These are phyloP conservation scores for Castanea sativa DNA, from an alignment of 306 rosid genomes.

Conservation along the genomic window DNA sequence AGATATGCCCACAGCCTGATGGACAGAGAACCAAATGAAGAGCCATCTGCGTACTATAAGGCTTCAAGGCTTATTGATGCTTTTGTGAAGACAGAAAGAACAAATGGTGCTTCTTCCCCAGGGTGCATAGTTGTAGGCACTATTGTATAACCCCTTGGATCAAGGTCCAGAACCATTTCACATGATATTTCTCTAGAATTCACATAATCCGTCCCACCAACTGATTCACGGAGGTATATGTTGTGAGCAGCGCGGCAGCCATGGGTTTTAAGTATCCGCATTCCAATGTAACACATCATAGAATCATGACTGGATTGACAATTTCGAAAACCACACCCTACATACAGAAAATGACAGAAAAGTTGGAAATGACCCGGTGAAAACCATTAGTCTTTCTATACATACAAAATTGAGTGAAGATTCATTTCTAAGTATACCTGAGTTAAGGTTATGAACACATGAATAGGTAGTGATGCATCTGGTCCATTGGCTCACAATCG, in stretches of 20 bases:
- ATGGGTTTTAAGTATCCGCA: conserved; percentile 96
- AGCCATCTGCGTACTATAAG: conserved; percentile 45
- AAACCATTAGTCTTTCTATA: no score
- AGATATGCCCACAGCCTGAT: conserved; percentile 16
- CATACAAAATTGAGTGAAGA: not conserved
- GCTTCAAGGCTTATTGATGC: conserved; percentile 87
- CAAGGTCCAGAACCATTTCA: conserved; percentile 97
- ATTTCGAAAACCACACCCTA: no score
- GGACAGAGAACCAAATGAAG: conserved; percentile 28
- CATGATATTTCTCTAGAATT: conserved; percentile 98
- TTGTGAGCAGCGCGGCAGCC: conserved; percentile 93
- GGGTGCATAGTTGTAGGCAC: conserved; percentile 99
- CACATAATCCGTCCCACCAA: conserved; percentile 96
- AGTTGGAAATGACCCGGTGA: no score
- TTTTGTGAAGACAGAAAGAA: conserved; percentile 95
- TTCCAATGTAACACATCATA: conserved; percentile 93
- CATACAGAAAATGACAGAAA: no score
- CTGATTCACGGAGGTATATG: conserved; percentile 96
- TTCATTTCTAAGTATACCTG: conserved; percentile 50
- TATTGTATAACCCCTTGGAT: conserved; percentile 95
- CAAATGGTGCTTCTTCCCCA: conserved; percentile 98
- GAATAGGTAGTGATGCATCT: conserved; percentile 89
- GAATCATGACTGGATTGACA: conserved; percentile 67
- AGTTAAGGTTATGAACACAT: conserved; percentile 93
- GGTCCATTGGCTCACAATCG: conserved; percentile 85